phyloP scores from a whole-genome alignment of 2,329 filamentous ascomycete species.

The Paecilomyces sp. region DNA sequence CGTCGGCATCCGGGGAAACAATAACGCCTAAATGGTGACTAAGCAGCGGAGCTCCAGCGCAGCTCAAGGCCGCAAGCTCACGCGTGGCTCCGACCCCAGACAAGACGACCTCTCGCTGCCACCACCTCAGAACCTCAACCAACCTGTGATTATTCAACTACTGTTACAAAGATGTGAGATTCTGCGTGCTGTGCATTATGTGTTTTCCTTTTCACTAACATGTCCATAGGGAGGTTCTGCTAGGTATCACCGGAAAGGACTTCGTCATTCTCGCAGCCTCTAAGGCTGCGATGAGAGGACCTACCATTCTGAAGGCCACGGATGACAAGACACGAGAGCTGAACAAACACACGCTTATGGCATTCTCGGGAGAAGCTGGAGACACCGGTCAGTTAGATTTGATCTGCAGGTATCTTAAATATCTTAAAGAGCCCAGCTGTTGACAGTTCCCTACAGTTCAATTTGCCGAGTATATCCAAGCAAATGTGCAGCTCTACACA shows the following conservation, averaged over 20 bases:
- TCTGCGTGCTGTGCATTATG: not conserved
- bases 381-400: slow-evolving; percentile 62
- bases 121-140: slow-evolving; percentile 8
- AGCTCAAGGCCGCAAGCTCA: slow-evolving; percentile 33
- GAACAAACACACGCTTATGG: slow-evolving; percentile 92
- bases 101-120: slow-evolving; percentile 8
- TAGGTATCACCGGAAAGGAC: slow-evolving; percentile 98
- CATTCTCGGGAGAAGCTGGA: slow-evolving; percentile 91
- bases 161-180: slow-evolving; percentile 21
- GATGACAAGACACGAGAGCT: slow-evolving; percentile 94
- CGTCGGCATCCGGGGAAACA: slow-evolving; percentile 6
- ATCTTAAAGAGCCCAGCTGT: slow-evolving; percentile 2
- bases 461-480: slow-evolving; percentile 99
- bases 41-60: slow-evolving; percentile 16
- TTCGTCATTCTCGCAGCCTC: slow-evolving; percentile 96
- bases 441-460: slow-evolving; percentile 57
- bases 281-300: slow-evolving; percentile 96
- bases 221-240: slow-evolving; percentile 79
- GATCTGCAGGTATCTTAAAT: slow-evolving; percentile 18
- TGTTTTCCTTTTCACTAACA: not conserved
- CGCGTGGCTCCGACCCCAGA: slow-evolving; percentile 24
- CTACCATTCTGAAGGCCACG: slow-evolving; percentile 85
- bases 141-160: slow-evolving; percentile 6
- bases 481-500: slow-evolving; percentile 94
- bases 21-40: slow-evolving; percentile 10